These are phyloP conservation scores for Murraya koenigii DNA, from an alignment of 345 rosid species.

Conservation along the genomic window DNA sequence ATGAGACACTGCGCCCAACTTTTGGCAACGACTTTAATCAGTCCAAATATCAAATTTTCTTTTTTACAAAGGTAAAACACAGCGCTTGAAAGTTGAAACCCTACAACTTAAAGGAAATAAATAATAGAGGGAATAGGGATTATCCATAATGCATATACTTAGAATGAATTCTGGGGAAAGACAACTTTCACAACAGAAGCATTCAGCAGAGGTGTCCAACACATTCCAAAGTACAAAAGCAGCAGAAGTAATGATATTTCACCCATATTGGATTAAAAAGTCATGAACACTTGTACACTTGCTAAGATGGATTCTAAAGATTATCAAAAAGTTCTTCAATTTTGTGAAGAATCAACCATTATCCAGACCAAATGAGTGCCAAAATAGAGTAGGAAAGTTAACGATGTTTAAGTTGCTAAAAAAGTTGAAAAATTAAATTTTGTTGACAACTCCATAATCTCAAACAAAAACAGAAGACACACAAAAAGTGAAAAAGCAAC, in stretches of 20 bases:
- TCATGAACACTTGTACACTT: neutral
- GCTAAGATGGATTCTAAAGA: neutral
- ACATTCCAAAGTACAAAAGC: neutral
- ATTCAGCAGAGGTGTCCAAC: neutral
- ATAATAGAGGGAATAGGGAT: neutral
- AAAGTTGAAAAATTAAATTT: neutral
- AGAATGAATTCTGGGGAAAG: neutral
- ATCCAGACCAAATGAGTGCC: neutral
- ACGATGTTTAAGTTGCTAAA: neutral
- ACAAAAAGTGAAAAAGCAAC: neutral
- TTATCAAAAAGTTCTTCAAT: neutral
- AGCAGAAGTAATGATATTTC: neutral
- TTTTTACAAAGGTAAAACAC: too few species aligned
- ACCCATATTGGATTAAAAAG: neutral
- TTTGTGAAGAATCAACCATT: neutral
- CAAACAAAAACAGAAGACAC: conserved; percentile 9
- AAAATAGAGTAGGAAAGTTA: neutral
- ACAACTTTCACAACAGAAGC: neutral
- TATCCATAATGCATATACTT: neutral
- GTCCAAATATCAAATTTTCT: too few species aligned
- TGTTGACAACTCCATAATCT: conserved; percentile 5
- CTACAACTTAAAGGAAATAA: neutral
- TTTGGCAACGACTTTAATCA: too few species aligned
- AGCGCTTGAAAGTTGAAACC: neutral
- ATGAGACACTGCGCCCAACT: neutral